Evolutionary conservation across 768 basidiomycete species (phyloP).

Genomic region (Rubroboletus satanas): DNA sequence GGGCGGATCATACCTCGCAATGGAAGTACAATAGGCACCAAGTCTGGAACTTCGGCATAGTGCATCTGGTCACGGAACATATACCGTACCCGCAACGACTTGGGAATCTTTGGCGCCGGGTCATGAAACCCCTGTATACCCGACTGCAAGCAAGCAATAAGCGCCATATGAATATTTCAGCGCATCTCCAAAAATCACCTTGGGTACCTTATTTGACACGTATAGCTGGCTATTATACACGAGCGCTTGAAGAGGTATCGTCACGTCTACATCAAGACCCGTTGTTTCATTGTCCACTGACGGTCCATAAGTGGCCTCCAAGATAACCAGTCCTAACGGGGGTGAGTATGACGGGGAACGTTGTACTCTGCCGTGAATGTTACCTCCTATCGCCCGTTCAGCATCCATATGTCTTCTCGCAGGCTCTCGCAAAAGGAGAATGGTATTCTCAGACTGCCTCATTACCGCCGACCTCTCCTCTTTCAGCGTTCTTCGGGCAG

Average conservation of each 20-base stretch:
- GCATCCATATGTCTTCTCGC: constrained; percentile 59
- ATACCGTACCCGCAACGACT: constrained; percentile 71
- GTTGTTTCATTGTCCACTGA: constrained; percentile 47
- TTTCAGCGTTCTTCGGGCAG: constrained; percentile 56
- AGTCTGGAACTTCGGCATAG: constrained; percentile 73
- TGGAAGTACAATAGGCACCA: constrained; percentile 66
- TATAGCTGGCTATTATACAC: constrained; percentile 75
- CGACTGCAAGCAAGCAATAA: constrained; percentile 38
- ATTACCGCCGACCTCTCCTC: constrained; percentile 63
- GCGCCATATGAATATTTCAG: not conserved
- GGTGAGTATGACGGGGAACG: constrained; percentile 13
- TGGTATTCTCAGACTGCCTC: constrained; percentile 61
- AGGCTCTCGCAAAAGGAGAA: constrained; percentile 60
- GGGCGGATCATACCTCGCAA: constrained; percentile 56
- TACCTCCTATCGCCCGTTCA: constrained; percentile 69
- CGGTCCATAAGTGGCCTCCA: constrained; percentile 71
- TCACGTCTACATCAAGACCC: constrained; percentile 70
- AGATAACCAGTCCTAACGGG: constrained; percentile 64
- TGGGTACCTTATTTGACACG: constrained; percentile 70
- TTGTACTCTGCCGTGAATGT: constrained; percentile 12
- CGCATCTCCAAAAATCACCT: constrained; percentile 42
- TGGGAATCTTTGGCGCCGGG: constrained; percentile 69
- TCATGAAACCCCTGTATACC: constrained; percentile 87
- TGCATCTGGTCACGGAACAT: constrained; percentile 70
- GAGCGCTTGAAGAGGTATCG: constrained; percentile 74